These are phyloP conservation scores for Mortierella sp. DNA, from an alignment of 371 early-diverging fungal species.

Conservation along the genomic window DNA sequence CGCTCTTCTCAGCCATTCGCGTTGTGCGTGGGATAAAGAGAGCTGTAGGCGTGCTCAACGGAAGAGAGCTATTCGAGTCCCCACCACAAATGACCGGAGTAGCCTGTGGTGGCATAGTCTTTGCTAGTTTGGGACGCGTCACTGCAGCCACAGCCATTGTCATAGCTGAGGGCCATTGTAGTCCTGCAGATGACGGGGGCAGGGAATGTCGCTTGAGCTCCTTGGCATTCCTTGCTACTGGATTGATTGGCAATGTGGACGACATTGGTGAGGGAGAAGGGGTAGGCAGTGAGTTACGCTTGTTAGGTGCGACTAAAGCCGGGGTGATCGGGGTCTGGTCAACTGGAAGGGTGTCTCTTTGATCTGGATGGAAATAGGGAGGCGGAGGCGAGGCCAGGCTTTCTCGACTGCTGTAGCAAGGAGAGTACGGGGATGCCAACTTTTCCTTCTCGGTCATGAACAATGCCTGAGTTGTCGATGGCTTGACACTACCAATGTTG, in stretches of 20 bases:
- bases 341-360: constrained; percentile 12
- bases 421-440: constrained; percentile 12
- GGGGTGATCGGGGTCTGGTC: constrained; percentile 1
- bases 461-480: constrained; percentile 28
- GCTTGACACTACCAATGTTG: constrained; percentile 6
- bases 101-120: constrained; percentile 20
- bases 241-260: not conserved
- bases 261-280: not conserved
- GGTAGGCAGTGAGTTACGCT: constrained; percentile 16
- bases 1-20: constrained; percentile 15
- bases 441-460: constrained; percentile 43
- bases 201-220: constrained; percentile 36
- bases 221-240: constrained; percentile 14
- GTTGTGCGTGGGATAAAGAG: constrained; percentile 19
- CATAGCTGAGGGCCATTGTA: constrained; percentile 41
- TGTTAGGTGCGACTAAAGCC: constrained; percentile 13
- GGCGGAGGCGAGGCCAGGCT: constrained; percentile 35
- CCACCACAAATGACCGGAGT: constrained; percentile 9
- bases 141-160: constrained; percentile 18
- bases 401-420: constrained; percentile 12
- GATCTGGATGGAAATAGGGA: constrained; percentile 39
- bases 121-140: constrained; percentile 21
- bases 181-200: constrained; percentile 10
- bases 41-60: constrained; percentile 9
- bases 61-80: constrained; percentile 5